phyloP scores from a whole-genome alignment of 371 early-diverging fungal species.

The Lichtheimia corymbifera region DNA sequence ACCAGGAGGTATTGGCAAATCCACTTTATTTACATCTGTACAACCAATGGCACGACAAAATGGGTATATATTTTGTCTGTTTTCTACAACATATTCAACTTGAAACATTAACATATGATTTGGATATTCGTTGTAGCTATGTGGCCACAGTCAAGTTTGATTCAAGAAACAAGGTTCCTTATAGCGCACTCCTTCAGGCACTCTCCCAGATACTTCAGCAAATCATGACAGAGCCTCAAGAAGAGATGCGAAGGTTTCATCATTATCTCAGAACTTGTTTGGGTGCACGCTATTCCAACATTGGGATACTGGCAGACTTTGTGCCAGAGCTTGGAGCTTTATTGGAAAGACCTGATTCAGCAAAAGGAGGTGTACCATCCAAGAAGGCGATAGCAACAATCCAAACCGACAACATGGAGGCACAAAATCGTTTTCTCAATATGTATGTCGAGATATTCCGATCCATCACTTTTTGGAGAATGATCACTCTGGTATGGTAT shows the following conservation, averaged over 20 bases:
- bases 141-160: conserved; percentile 44
- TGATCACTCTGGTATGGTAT: conserved; percentile 42
- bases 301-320: conserved; percentile 32
- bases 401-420: conserved; percentile 41
- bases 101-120: neutral
- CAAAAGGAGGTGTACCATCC: conserved; percentile 12
- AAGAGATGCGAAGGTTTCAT: conserved; percentile 39
- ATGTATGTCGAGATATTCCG: conserved; percentile 44
- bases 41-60: conserved; percentile 39
- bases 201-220: conserved; percentile 49
- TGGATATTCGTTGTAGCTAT: conserved; percentile 20
- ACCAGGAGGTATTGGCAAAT: conserved; percentile 44
- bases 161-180: conserved; percentile 38
- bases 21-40: conserved; percentile 38
- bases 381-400: conserved; percentile 2
- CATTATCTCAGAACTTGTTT: conserved; percentile 29
- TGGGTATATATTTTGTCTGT: conserved; percentile 22
- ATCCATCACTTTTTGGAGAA: conserved; percentile 39
- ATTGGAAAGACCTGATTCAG: conserved; percentile 8
- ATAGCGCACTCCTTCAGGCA: conserved; percentile 37
- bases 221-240: conserved; percentile 43
- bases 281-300: conserved; percentile 36
- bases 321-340: conserved; percentile 43
- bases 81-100: neutral
- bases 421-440: conserved; percentile 37